Evolutionary conservation across 129 eudicot genomes (phyloP).

Genomic region (Smallanthus sonchifolius): DNA sequence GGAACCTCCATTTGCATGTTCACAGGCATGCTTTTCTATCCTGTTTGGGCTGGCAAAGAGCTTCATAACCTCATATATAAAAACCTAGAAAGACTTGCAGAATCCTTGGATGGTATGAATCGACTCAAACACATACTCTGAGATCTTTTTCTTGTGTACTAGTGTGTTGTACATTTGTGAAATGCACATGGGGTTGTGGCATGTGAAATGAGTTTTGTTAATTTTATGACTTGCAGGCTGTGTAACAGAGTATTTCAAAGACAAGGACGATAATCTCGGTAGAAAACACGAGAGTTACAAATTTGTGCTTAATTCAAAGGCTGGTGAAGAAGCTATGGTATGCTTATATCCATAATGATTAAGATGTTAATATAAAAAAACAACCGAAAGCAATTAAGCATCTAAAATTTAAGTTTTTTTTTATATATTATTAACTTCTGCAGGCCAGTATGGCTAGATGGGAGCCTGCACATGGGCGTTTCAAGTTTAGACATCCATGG

Average conservation of each 20-base stretch:
- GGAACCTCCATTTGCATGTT: conserved; percentile 70
- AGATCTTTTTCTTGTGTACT: background rate
- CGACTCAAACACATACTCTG: background rate
- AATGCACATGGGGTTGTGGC: background rate
- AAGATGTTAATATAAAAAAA: background rate
- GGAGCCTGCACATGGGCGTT: conserved; percentile 88
- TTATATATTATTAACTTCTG: background rate
- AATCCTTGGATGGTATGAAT: conserved; percentile 64
- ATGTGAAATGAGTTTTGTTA: conserved; percentile 6
- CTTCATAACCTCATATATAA: conserved; percentile 56
- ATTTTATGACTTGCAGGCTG: conserved; percentile 43
- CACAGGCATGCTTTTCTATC: conserved; percentile 56
- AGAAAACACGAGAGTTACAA: conserved; percentile 45
- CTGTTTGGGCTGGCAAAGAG: conserved; percentile 93
- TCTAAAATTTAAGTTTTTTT: background rate
- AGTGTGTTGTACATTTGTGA: background rate
- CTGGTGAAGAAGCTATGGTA: conserved; percentile 71
- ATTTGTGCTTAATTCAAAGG: conserved; percentile 74
- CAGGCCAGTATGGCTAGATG: conserved; percentile 88
- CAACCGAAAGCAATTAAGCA: background rate
- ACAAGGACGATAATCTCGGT: conserved; percentile 19
- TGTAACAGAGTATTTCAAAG: conserved; percentile 51
- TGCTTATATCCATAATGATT: background rate
- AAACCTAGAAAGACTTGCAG: conserved; percentile 70
- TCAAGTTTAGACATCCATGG: conserved; percentile 87